phyloP scores from a whole-genome alignment of 2,329 filamentous ascomycete genomes.

The Ascochyta pisi region DNA sequence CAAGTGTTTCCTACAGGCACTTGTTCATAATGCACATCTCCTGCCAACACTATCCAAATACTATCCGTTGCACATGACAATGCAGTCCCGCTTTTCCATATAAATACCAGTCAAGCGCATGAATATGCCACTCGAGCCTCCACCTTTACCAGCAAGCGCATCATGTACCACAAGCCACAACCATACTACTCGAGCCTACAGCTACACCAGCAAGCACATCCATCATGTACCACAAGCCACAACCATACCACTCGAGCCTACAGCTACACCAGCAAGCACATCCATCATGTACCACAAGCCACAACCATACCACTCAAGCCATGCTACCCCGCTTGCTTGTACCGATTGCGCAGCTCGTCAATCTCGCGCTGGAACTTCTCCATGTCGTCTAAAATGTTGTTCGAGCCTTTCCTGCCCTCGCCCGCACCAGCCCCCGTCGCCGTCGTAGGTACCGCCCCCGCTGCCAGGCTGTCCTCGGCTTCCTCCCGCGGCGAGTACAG shows the following conservation, averaged over 20 bases:
- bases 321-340: constrained; percentile 26
- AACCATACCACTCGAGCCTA: too few relatives aligned
- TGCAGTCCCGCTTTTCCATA: neutral
- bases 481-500: constrained; percentile 41
- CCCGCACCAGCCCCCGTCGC: neutral
- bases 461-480: constrained; percentile 24
- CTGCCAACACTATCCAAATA: neutral
- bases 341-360: constrained; percentile 45
- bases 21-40: neutral
- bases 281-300: too few relatives aligned
- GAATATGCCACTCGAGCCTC: too few relatives aligned
- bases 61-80: neutral
- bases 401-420: constrained; percentile 25
- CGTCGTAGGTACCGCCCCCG: constrained; percentile 8
- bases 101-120: neutral
- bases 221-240: too few relatives aligned
- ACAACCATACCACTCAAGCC: too few relatives aligned
- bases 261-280: too few relatives aligned
- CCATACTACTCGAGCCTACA: too few relatives aligned
- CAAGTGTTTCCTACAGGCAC: too few relatives aligned
- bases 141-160: too few relatives aligned
- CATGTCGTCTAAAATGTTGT: constrained; percentile 49
- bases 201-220: too few relatives aligned
- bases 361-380: constrained; percentile 50
- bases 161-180: too few relatives aligned